Evolutionary conservation across 2,329 filamentous ascomycete genomes (phyloP).

Genomic region (Scleromitrula shiraiana): DNA sequence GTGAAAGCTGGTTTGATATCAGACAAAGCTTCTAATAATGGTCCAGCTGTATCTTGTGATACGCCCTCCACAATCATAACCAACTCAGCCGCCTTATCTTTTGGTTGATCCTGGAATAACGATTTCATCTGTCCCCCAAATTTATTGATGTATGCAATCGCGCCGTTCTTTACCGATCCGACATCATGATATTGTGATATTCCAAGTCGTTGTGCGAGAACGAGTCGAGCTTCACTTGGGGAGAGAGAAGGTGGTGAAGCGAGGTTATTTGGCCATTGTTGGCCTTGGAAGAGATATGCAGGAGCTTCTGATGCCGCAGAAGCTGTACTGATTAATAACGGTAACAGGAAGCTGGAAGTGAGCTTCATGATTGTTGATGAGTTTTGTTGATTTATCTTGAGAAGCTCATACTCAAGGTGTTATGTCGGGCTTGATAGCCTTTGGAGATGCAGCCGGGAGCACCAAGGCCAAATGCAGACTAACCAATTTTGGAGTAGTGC

Average conservation of each 20-base stretch:
- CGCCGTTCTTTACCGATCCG: constrained; percentile 30
- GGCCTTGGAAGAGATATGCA: constrained; percentile 41
- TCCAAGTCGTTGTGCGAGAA: constrained; percentile 50
- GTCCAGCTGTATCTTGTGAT: constrained; percentile 36
- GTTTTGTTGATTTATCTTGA: constrained; percentile 11
- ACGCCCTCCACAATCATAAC: constrained; percentile 52
- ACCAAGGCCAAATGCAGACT: constrained; percentile 3
- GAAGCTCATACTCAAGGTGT: constrained; percentile 15
- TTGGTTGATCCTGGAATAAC: constrained; percentile 39
- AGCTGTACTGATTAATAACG: constrained; percentile 31
- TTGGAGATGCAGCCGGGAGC: background rate
- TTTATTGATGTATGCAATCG: constrained; percentile 48
- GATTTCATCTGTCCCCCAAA: constrained; percentile 47
- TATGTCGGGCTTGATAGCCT: constrained; percentile 3
- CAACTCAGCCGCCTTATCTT: constrained; percentile 38
- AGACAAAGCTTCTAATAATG: constrained; percentile 36
- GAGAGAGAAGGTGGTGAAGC: constrained; percentile 43
- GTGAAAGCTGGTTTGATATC: constrained; percentile 40
- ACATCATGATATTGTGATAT: constrained; percentile 39
- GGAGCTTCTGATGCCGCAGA: constrained; percentile 35
- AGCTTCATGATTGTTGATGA: constrained; percentile 34
- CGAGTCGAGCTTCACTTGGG: constrained; percentile 40
- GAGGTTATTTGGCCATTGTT: constrained; percentile 31
- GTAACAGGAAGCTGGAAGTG: constrained; percentile 32
- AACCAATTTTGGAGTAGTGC: background rate